Base-by-base conservation (phyloP, 2,329 filamentous ascomycete species). In the Nemania abortiva region DNA sequence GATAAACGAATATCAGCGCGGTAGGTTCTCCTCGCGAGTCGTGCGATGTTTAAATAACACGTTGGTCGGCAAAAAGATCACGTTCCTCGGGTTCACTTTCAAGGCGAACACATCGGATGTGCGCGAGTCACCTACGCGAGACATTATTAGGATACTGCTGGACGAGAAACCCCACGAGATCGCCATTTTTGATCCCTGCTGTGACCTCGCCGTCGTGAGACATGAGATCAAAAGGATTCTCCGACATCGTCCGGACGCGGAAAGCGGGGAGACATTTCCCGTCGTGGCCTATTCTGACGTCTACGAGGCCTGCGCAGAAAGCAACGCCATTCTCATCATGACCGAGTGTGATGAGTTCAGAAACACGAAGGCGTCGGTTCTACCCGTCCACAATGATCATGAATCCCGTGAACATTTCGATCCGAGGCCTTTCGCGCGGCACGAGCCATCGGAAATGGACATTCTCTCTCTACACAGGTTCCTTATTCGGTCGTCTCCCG, bases 31-130 rank as follows among this genome's bases (percentile, higher is more conserved):
- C 6, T 84, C 86, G 71, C 86, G 89, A 57, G 87, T 94, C 52
- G 87, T 93, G 74, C 84, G 84, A 68, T 87, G 87, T 63, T 84
- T 94, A 60, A 90, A 92, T 80, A 90, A 90, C 77, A 92, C 90
- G 10, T 82, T 94, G 6, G 84, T 85, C 2, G 87, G 87, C 68
- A 93, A 93, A 83, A 93, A 92, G 81, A 82, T 94, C 15, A 86
- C 90, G 2, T 83, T 95, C 1, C 85, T 95, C 6, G 92, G 92
- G 3, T 94, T 91, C 73, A 90, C 92, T 9, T 95, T 93, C 82
- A 95, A 95, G 84, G 92, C 92, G 81, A 88, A 93, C 78, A 95
- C 92, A 0, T 88, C 87, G 24, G 92, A 95, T 77, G 92, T 91
- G 5, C 86, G 92, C 45, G 92, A 94, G 77, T 89, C 88, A 52